Conservation (phyloP, 2,329 filamentous ascomycete species). For the Colletotrichum euphorbiae region DNA sequence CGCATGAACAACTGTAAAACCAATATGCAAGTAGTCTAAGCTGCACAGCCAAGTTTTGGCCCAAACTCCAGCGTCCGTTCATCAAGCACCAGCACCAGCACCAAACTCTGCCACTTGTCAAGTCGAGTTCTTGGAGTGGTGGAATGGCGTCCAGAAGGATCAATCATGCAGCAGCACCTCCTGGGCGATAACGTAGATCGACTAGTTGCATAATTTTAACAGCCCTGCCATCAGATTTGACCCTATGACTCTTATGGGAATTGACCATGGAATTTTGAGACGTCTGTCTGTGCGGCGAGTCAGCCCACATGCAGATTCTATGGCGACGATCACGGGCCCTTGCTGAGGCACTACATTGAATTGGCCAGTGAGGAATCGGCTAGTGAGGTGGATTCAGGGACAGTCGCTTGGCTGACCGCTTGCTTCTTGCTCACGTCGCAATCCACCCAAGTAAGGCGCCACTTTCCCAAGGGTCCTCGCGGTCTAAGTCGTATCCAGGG, state of each 20-base stretch:
- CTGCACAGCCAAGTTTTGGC: constrained; percentile 32
- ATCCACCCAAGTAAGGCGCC: no score
- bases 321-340: constrained; percentile 27
- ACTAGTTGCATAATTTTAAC: neutral
- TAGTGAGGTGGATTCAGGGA: no score
- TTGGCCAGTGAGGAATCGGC: no score
- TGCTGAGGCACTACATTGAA: no score
- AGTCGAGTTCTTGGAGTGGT: neutral
- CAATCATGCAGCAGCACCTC: neutral
- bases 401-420: no score
- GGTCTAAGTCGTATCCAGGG: no score
- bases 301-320: constrained; percentile 4
- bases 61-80: constrained; percentile 16
- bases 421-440: no score
- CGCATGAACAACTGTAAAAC: constrained; percentile 25
- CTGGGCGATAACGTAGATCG: neutral
- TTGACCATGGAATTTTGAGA: constrained; percentile 13
- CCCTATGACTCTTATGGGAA: constrained; percentile 2
- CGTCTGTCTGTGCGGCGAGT: constrained; percentile 26
- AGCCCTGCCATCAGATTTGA: neutral
- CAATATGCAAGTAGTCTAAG: constrained; percentile 1
- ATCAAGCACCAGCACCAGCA: neutral
- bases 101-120: neutral
- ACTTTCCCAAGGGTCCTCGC: no score
- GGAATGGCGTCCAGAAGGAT: neutral